Evolutionary conservation across 73 alveolate species (phyloP).

Genomic region (Urostyla sp.): DNA sequence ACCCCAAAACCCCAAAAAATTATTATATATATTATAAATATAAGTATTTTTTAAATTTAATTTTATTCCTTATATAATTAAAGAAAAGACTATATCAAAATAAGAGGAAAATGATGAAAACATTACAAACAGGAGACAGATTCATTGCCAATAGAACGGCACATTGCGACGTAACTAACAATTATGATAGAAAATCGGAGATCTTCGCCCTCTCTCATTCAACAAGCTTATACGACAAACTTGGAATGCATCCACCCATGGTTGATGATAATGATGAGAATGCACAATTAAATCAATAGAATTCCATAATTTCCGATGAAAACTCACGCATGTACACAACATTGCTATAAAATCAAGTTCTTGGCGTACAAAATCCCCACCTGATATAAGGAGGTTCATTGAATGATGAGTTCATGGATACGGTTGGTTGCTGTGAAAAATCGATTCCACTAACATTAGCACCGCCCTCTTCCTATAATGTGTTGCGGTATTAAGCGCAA

Average conservation of each 20-base stretch:
- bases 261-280: constrained; percentile 18
- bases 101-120: too few species aligned
- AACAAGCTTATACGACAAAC: neutral
- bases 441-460: constrained; percentile 38
- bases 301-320: constrained; percentile 23
- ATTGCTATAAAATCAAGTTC: constrained; percentile 44
- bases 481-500: constrained; percentile 8
- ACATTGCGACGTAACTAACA: constrained; percentile 8
- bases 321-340: constrained; percentile 42
- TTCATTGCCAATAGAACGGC: constrained; percentile 6
- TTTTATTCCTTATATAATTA: too few species aligned
- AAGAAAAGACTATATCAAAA: too few species aligned
- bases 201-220: constrained; percentile 6
- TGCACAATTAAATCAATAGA: neutral
- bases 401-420: constrained; percentile 45
- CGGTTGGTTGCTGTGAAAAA: constrained; percentile 20
- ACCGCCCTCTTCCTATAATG: constrained; percentile 50
- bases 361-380: constrained; percentile 59
- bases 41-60: too few species aligned
- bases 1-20: too few species aligned
- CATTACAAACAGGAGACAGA: constrained; percentile 25
- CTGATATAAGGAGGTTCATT: constrained; percentile 36
- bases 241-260: neutral
- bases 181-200: constrained; percentile 37
- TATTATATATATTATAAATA: too few species aligned